A percentile compares a stretch with the other conserved stretches of the same genome.
Evolutionary conservation across 495 filamentous ascomycete species (phyloP).

Genomic region (Penicillium angulare): DNA sequence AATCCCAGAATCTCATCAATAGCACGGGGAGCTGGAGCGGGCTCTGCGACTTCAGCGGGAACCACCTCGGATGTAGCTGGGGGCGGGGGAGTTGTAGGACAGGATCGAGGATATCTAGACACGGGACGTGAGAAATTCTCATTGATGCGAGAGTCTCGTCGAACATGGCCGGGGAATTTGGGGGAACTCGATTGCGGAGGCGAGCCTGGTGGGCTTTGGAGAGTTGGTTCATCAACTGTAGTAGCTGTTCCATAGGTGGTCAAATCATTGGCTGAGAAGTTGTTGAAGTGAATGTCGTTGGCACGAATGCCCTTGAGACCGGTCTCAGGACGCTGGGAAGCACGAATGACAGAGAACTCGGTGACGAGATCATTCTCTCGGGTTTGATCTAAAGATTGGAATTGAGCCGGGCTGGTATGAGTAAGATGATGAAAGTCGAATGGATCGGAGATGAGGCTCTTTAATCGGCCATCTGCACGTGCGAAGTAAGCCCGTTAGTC

Average conservation of each 20-base stretch:
- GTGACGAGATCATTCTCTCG: conserved; percentile 61
- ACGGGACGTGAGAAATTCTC: conserved; percentile 54
- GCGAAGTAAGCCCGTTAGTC: not conserved
- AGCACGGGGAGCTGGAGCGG: conserved; percentile 38
- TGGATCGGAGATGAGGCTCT: conserved; percentile 69
- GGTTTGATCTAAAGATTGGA: conserved; percentile 55
- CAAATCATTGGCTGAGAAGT: conserved; percentile 57
- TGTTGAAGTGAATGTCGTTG: conserved; percentile 62
- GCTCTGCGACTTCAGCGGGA: conserved; percentile 36
- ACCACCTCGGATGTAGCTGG: conserved; percentile 29
- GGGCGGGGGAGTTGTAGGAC: conserved; percentile 30
- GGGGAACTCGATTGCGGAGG: conserved; percentile 10
- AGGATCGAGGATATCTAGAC: conserved; percentile 31
- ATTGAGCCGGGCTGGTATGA: conserved; percentile 66
- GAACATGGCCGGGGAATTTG: conserved; percentile 17
- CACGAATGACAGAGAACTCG: conserved; percentile 65
- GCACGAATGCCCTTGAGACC: conserved; percentile 62
- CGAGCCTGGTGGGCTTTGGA: conserved; percentile 25
- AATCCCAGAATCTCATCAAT: conserved; percentile 47
- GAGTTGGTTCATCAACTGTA: conserved; percentile 22
- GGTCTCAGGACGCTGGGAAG: conserved; percentile 61
- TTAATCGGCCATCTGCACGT: conserved; percentile 35
- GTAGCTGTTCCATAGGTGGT: conserved; percentile 20
- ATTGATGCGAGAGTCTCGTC: conserved; percentile 34
- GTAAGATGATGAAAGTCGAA: conserved; percentile 89